Evolutionary conservation across 2,329 filamentous ascomycete genomes (phyloP), one percentile per base, ranked within the genome.

Genomic region (Aotearoamyces nothofagi): DNA sequence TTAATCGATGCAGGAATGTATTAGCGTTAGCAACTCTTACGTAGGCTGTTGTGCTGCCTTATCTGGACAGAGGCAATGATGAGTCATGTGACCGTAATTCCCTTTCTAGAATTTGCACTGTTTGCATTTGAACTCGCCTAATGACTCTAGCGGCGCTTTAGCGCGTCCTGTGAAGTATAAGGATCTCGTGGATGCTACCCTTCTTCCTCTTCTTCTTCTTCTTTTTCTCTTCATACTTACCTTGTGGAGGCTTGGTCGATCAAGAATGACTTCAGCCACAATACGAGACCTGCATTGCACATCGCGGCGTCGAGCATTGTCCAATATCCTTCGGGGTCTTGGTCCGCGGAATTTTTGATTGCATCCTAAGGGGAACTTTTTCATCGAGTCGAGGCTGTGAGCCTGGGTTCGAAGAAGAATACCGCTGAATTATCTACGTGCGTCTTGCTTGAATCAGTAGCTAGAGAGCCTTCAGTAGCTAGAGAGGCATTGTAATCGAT

Each of bases 251-350:
- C 54, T 50, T 45, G 50, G 47, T 53, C 50, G 56, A 54, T 60
- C 56, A 60, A 43, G 39, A 57, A 56, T 49, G 49, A 50, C 53
- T 49, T 44, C 44, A 45, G 52, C 53, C 51, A 57, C 53, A 46
- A 46, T 51, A 50, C 50, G 53, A 57, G 54, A 53, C 56, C 58
- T 61, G 55, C 58, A 61, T 61, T 61, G 58, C 58, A 61, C 58
- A 60, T 41, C 58, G 58, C 54, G 58, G 58, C 46, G 56, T 54
- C 55, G 49, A 53, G 48, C 41, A 51, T 38, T 47, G 52, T 57
- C 54, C 54, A 59, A 56, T 52, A 55, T 55, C 51, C 45, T 60
- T 55, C 52, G 54, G 55, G 52, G 49, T 51, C 53, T 54, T 56
- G 50, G 49, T 45, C 51, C 51, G 54, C 52, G 51, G 45, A 59